A percentile compares a stretch with the other conserved stretches of the same genome.
These are phyloP conservation scores for Neoarthrinium moseri DNA, from an alignment of 2,329 filamentous ascomycete genomes.

Conservation along the genomic window DNA sequence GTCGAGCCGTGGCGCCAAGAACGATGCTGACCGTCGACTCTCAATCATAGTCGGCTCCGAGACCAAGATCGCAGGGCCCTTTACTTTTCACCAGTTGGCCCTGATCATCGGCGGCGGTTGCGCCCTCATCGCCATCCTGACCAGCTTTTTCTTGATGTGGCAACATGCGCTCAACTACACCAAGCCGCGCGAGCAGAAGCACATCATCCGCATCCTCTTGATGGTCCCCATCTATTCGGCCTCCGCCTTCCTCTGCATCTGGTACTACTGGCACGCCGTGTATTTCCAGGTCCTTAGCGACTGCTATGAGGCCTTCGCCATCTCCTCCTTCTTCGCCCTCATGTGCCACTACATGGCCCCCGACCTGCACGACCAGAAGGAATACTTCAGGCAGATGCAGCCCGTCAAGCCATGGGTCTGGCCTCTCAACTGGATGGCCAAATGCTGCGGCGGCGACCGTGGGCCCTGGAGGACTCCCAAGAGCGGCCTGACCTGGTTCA, in stretches of 20 bases:
- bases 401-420: slow-evolving; percentile 71
- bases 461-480: slow-evolving; percentile 72
- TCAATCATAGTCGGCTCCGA: slow-evolving; percentile 43
- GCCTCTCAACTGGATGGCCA: slow-evolving; percentile 69
- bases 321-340: slow-evolving; percentile 81
- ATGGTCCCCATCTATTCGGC: slow-evolving; percentile 83
- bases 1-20: slow-evolving; percentile 19
- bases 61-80: slow-evolving; percentile 40
- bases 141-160: slow-evolving; percentile 56
- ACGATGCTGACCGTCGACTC: slow-evolving; percentile 21
- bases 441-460: slow-evolving; percentile 66
- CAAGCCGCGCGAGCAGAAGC: slow-evolving; percentile 57
- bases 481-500: slow-evolving; percentile 88
- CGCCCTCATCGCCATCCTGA: slow-evolving; percentile 47
- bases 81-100: slow-evolving; percentile 56
- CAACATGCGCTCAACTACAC: slow-evolving; percentile 62
- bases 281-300: slow-evolving; percentile 81
- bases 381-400: slow-evolving; percentile 70
- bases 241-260: slow-evolving; percentile 71
- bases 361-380: slow-evolving; percentile 76
- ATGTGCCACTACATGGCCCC: slow-evolving; percentile 79
- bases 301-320: slow-evolving; percentile 87
- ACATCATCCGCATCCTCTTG: slow-evolving; percentile 83
- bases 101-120: slow-evolving; percentile 48
- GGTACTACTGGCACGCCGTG: slow-evolving; percentile 73